Base-by-base conservation (phyloP, 257 asterid genomes). In the Solanum pimpinellifolium region DNA sequence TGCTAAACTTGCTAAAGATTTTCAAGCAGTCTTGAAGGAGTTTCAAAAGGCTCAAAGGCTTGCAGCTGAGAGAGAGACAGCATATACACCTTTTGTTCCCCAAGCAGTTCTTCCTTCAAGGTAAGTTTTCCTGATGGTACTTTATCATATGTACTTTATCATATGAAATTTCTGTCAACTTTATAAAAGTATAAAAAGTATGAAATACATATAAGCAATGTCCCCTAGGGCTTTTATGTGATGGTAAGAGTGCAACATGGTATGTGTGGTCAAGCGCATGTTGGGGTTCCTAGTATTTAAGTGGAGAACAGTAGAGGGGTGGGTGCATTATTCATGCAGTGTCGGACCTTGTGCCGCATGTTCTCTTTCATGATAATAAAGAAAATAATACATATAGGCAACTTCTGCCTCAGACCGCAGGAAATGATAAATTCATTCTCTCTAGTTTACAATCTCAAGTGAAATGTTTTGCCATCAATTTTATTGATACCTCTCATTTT, bases 51-150 rank as follows among this genome's bases (percentile, higher is more conserved):
- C 92, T 27, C 96, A 93, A 84, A 91, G 96, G 87, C 95, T 93
- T 89, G 92, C 96, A 16, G 95, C 94, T 81, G 96, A 93, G 91
- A 92, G 94, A 88, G 96, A 93, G 91, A 95, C 99, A 29, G 94
- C 96, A 11, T 95, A 94, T 91, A 86, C 93, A 88, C 98, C 98
- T 88, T 91, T 90, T 90, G 91, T 91, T 90, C 91, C 91, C 14
- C 93, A 94, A 86, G 73, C 95, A 47, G 90, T 83, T 85, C 90
- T 89, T 85, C 94, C 97, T 77, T 90, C 94, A 49, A 93, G 99
- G 99, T 93, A 92, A 87, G 9, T 11, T 11, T 88, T 49, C 68
- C 85, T 15, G 44, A 29, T 29, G 25, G 29, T 18, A 11, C 18
- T 46, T 9, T 29, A 27, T 47, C 27, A 18, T 47, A 16, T 18